Conservation (phyloP, 768 basidiomycete species). For the Nidula microcarpa region DNA sequence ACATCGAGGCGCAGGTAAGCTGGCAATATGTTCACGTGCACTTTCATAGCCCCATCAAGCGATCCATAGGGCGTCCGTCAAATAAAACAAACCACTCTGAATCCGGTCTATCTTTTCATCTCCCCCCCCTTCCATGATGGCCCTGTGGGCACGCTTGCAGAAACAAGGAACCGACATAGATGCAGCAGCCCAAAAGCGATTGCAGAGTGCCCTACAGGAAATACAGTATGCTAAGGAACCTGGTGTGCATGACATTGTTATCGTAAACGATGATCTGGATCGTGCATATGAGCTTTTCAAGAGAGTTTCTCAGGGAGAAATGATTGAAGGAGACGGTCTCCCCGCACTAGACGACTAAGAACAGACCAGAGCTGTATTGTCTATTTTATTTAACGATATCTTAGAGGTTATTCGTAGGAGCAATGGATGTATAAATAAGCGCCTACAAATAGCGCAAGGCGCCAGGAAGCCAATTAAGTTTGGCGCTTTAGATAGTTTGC, state of each 20-base stretch:
- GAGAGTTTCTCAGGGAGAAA: conserved; percentile 70
- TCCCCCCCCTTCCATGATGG: conserved; percentile 83
- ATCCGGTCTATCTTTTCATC: conserved; percentile 90
- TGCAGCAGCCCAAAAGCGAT: conserved; percentile 65
- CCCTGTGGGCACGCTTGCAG: conserved; percentile 66
- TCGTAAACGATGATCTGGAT: conserved; percentile 90
- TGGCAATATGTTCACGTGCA: background rate
- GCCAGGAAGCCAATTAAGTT: too few species aligned
- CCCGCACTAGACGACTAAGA: conserved; percentile 59
- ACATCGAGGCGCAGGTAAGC: conserved; percentile 92
- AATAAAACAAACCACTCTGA: conserved; percentile 77
- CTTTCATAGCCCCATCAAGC: conserved; percentile 3
- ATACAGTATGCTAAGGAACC: conserved; percentile 80
- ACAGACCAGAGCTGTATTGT: too few species aligned
- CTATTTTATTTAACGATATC: too few species aligned
- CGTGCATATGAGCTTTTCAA: conserved; percentile 78
- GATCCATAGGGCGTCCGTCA: conserved; percentile 79
- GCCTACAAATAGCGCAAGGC: too few species aligned
- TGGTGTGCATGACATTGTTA: conserved; percentile 73
- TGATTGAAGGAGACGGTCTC: conserved; percentile 54
- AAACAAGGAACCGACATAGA: conserved; percentile 84
- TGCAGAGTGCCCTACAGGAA: conserved; percentile 76
- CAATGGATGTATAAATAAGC: too few species aligned
- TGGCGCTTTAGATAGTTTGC: too few species aligned
- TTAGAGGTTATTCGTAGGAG: too few species aligned